Conservation (phyloP, 345 rosid genomes). For the Erucastrum elatum region DNA sequence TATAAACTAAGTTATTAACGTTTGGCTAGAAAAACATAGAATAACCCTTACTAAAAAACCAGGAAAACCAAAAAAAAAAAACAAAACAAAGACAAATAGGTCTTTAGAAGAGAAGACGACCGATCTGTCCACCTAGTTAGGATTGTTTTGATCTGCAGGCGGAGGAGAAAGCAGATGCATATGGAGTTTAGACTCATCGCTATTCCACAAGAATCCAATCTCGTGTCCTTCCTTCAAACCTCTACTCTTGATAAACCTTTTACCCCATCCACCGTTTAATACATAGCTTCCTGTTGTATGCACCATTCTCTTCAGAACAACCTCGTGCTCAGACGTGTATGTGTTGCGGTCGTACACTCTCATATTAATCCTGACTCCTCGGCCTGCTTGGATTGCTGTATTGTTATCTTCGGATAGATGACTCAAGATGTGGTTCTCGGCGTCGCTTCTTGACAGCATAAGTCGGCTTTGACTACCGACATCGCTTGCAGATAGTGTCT, state of each 20-base stretch:
- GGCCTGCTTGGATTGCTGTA: background rate
- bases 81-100: background rate
- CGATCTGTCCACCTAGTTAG: background rate
- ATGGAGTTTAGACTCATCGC: background rate
- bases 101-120: background rate
- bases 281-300: slow-evolving; percentile 5
- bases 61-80: background rate
- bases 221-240: background rate
- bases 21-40: background rate
- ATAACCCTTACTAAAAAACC: background rate
- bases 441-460: background rate
- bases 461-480: background rate
- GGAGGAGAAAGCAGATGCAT: background rate
- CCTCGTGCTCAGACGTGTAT: background rate
- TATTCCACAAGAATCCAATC: slow-evolving; percentile 12
- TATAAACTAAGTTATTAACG: background rate
- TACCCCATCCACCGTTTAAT: slow-evolving; percentile 4
- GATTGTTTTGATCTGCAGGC: background rate
- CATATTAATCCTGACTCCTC: background rate
- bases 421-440: background rate
- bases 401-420: background rate
- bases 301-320: slow-evolving; percentile 4
- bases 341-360: background rate
- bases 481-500: slow-evolving; percentile 3
- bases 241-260: slow-evolving; percentile 9